These are phyloP conservation scores for Malassezia dermatis DNA, from an alignment of 1,284 basidiomycete species.

Conservation along the genomic window DNA sequence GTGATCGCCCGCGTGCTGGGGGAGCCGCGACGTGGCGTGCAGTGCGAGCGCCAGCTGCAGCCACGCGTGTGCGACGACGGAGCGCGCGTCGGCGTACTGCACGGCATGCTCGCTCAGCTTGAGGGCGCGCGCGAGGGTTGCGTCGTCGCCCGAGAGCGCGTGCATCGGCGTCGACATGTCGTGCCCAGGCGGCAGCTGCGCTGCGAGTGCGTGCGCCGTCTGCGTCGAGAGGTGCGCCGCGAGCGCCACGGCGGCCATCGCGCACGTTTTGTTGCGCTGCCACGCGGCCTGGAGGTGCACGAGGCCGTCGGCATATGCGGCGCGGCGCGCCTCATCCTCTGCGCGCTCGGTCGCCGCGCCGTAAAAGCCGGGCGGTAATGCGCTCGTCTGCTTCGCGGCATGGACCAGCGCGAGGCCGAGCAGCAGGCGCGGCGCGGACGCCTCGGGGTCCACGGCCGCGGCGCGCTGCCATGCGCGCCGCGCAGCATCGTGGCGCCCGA, in stretches of 20 bases:
- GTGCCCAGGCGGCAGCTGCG: conserved; percentile 7
- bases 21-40: conserved; percentile 33
- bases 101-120: conserved; percentile 45
- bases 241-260: conserved; percentile 40
- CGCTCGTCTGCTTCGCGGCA: conserved; percentile 25
- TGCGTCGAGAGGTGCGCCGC: conserved; percentile 35
- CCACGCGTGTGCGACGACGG: conserved; percentile 32
- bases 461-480: conserved; percentile 44
- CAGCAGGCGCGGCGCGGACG: conserved; percentile 31
- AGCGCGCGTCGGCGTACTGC: conserved; percentile 40
- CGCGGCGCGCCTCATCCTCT: conserved; percentile 36
- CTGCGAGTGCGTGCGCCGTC: conserved; percentile 19
- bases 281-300: conserved; percentile 35
- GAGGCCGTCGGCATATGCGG: conserved; percentile 38
- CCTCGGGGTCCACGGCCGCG: conserved; percentile 21
- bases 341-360: conserved; percentile 26
- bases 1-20: conserved; percentile 24
- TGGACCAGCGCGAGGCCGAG: conserved; percentile 42
- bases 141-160: conserved; percentile 5
- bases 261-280: conserved; percentile 41
- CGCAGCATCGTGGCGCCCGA: conserved; percentile 36
- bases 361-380: conserved; percentile 28
- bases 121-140: conserved; percentile 32
- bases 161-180: conserved; percentile 5
- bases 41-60: conserved; percentile 37